Conservation (phyloP, 73 alveolate genomes). For the Stentor coeruleus region DNA sequence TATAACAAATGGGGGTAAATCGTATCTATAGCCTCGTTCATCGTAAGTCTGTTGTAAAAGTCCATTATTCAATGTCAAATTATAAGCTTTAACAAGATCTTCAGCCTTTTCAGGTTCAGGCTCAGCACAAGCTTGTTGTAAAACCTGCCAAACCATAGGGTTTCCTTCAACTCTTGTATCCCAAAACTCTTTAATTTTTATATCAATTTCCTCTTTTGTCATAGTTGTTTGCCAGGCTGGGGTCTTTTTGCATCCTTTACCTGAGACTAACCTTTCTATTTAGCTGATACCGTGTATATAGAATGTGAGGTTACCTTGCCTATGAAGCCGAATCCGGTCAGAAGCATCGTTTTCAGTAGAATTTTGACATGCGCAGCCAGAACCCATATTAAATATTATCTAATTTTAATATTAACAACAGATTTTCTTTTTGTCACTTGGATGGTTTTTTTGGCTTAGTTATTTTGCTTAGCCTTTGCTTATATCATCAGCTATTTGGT, state of each 20-base stretch:
- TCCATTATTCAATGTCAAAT: not conserved
- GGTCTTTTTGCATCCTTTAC: slow-evolving; percentile 22
- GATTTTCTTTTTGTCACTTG: too few species aligned
- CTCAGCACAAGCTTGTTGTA: slow-evolving; percentile 14
- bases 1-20: slow-evolving; percentile 16
- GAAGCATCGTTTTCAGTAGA: not conserved
- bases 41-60: not conserved
- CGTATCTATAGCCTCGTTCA: not conserved
- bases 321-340: not conserved
- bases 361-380: slow-evolving; percentile 5
- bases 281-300: not conserved
- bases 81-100: not conserved
- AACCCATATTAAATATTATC: not conserved
- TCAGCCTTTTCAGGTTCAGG: slow-evolving; percentile 11
- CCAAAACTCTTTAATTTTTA: slow-evolving; percentile 15
- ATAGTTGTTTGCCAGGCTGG: slow-evolving; percentile 18
- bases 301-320: slow-evolving; percentile 17
- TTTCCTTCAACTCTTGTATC: slow-evolving; percentile 23
- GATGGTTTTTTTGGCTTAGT: too few species aligned
- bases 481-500: too few species aligned
- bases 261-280: not conserved
- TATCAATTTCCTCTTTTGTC: not conserved
- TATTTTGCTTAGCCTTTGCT: too few species aligned
- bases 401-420: too few species aligned
- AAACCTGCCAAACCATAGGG: slow-evolving; percentile 9